Evolutionary conservation across 2,329 filamentous ascomycete species (phyloP), one percentile per base, ranked within the genome.

Genomic region (Alternaria incomplexa): DNA sequence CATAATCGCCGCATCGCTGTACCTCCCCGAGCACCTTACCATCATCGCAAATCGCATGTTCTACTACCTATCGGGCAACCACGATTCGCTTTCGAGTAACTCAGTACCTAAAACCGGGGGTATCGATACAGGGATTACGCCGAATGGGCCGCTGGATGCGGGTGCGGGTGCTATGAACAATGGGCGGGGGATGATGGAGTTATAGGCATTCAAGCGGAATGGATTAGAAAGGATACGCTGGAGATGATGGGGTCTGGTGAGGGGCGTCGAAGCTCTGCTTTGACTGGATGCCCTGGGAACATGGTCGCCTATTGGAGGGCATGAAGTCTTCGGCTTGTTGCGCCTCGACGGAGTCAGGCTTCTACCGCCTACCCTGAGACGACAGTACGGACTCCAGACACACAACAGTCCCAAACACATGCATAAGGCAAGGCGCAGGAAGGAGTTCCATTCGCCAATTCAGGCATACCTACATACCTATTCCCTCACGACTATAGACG

Each of bases 11-110:
- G 90, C 90, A 56, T 91, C 92, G 68, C 89, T 98, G 68, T 99
- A 99, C 85, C 92, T 99, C 17, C 96, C 96, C 11, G 91, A 96
- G 76, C 95, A 98, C 83, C 84, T 98, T 74, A 86, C 88, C 74
- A 91, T 93, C 78, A 90, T 99, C 73, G 88, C 90, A 76, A 89
- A 89, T 77, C 91, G 95, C 77, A 90, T 93, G 57, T 97, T 93
- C 88, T 99, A 97, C 85, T 99, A 99, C 85, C 92, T 93, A 80
- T 90, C 90, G 68, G 96, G 96, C 71, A 93, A 97, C 77, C 86
- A 88, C 71, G 65, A 72, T 46, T 68, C 66, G 9, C 69, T 74
- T 2, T 63, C 68, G 12, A 52, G 63, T 23, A 67, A 47, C 51
- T 65, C 62, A 30, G 28, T 22, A 5, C 48, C 71, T 57, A 26